These are phyloP conservation scores for Sporothrix brasiliensis DNA, from an alignment of 2,329 filamentous ascomycete species.

Conservation along the genomic window DNA sequence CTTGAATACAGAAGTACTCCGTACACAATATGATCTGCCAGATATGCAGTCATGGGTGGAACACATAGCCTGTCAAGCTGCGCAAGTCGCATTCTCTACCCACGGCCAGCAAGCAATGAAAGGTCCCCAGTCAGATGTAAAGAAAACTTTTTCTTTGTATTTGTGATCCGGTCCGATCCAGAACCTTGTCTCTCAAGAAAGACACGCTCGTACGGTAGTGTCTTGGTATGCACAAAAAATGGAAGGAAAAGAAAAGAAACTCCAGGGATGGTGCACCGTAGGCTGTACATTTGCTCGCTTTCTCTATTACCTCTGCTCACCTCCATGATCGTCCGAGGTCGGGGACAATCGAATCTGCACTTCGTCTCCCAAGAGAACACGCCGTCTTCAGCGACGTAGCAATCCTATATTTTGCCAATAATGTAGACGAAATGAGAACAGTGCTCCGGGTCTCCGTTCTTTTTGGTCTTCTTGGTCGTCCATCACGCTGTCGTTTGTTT, in stretches of 20 bases:
- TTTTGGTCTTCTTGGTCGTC: background rate
- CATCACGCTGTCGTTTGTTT: background rate
- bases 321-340: background rate
- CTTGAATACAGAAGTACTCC: no score
- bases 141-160: background rate
- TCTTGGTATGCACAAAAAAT: background rate
- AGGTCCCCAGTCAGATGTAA: conserved; percentile 6
- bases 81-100: no score
- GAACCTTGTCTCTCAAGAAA: background rate
- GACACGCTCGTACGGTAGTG: background rate
- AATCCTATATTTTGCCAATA: background rate
- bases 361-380: no score
- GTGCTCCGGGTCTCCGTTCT: no score
- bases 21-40: conserved; percentile 1
- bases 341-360: background rate
- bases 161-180: no score
- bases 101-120: background rate
- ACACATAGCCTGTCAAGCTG: background rate
- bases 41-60: background rate
- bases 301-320: background rate
- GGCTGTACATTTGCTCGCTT: no score
- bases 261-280: background rate
- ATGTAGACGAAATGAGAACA: background rate
- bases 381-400: background rate
- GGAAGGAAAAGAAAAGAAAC: background rate